Evolutionary conservation across 345 rosid species (phyloP), one percentile per base, ranked within the genome.

Genomic region (rapeseed (Brassica napus)): DNA sequence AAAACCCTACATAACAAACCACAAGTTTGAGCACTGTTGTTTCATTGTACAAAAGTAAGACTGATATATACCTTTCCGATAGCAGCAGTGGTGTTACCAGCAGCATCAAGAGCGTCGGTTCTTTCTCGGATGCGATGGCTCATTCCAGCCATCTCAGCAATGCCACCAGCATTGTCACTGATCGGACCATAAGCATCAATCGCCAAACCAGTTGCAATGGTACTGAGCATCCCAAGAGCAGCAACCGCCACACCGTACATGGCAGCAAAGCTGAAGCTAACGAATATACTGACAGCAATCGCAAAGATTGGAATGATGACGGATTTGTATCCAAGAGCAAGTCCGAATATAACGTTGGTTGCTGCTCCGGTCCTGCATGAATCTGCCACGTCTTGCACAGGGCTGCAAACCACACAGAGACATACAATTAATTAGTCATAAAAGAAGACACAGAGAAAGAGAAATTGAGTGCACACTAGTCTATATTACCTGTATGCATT

Each of bases 321-420:
- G 6, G 96, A 92, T 82, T 92, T 92, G 85, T 90, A 91, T 28
- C 97, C 97, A 82, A 92, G 85, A 49, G 94, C 97, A 73, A 92
- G 91, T 62, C 97, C 94, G 69, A 92, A 87, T 31, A 91, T 92
- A 65, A 91, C 96, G 81, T 92, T 92, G 63, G 96, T 90, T 31
- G 97, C 91, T 44, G 96, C 96, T 54, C 96, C 97, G 26, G 94
- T 92, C 62, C 97, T 85, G 86, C 97, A 92, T 73, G 97, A 94
- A 86, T 92, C 98, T 63, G 97, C 98, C 76, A 94, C 97, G 78
- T 92, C 98, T 86, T 91, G 98, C 71, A 94, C 98, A 24, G 97
- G 98, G 86, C 98, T 94, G 91, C 75, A 26, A 84, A 69, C 14
- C 49, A 12, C 23, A 47, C 55, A 14, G 3, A 47, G 16, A 44